phyloP scores from a whole-genome alignment of 169 alveolate species.

The Cryptosporidium viatorum region DNA sequence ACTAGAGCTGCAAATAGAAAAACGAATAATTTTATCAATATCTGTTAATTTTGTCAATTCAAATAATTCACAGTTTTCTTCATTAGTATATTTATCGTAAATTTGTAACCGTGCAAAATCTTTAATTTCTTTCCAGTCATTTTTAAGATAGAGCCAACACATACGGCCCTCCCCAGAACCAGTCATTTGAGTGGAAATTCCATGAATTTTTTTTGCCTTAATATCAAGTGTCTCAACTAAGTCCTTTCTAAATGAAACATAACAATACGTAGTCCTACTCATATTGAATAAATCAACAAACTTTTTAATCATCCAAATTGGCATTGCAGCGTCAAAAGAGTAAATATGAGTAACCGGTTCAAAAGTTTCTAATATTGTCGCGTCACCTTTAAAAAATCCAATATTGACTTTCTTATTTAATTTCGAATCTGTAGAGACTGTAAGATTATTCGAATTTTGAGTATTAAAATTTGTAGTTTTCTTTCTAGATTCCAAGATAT shows the following conservation, averaged over 20 bases:
- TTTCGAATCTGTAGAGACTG: conserved; percentile 13
- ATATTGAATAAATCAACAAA: conserved; percentile 79
- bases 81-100: not conserved
- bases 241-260: conserved; percentile 81
- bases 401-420: conserved; percentile 26
- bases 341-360: conserved; percentile 89
- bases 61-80: not conserved
- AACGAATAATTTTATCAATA: conserved; percentile 14
- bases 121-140: conserved; percentile 81
- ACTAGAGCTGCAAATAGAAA: not conserved
- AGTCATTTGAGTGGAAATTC: conserved; percentile 86
- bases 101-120: not conserved
- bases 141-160: conserved; percentile 85
- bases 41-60: conserved; percentile 5
- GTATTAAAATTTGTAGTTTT: conserved; percentile 65
- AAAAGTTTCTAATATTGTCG: conserved; percentile 82
- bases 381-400: conserved; percentile 86
- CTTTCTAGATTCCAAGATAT: conserved; percentile 22
- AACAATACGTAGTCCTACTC: conserved; percentile 81
- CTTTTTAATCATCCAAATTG: conserved; percentile 85
- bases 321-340: conserved; percentile 90
- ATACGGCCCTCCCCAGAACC: conserved; percentile 85
- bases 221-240: conserved; percentile 81
- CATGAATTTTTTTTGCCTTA: conserved; percentile 79
- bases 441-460: conserved; percentile 42